Evolutionary conservation across 305 asterid species (phyloP).

Genomic region (Solanum chacoense): DNA sequence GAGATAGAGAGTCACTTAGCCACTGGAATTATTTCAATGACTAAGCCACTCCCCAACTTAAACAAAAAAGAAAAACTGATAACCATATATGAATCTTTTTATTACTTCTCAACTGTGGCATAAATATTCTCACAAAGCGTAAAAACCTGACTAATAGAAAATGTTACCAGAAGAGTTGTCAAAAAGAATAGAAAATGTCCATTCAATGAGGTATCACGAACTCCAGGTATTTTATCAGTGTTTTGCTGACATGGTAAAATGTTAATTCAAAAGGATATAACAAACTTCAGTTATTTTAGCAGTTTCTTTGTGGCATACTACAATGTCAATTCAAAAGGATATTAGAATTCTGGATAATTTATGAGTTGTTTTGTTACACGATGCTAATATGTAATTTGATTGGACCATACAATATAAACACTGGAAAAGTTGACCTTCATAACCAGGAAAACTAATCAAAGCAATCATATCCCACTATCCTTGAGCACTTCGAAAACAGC

Average conservation of each 20-base stretch:
- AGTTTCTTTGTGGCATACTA: background rate
- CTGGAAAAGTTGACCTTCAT: background rate
- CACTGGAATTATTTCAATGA: background rate
- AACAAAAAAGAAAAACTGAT: background rate
- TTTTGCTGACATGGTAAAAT: background rate
- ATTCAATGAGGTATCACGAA: background rate
- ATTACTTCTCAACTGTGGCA: background rate
- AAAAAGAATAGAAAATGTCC: background rate
- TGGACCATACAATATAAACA: background rate
- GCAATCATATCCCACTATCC: background rate
- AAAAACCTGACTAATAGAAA: background rate
- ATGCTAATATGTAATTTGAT: background rate
- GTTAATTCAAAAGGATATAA: background rate
- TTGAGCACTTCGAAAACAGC: background rate
- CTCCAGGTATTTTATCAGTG: background rate
- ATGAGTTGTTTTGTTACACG: background rate
- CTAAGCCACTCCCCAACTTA: background rate
- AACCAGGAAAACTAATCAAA: background rate
- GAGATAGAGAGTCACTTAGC: background rate
- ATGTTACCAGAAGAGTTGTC: background rate
- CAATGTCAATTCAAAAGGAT: background rate
- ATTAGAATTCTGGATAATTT: background rate
- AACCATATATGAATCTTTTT: background rate
- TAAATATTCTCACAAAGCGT: background rate
- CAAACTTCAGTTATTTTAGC: background rate